A percentile compares a stretch with the other conserved stretches of the same genome.
Conservation (phyloP, 2,329 filamentous ascomycete genomes). For the Dothistroma septosporum region DNA sequence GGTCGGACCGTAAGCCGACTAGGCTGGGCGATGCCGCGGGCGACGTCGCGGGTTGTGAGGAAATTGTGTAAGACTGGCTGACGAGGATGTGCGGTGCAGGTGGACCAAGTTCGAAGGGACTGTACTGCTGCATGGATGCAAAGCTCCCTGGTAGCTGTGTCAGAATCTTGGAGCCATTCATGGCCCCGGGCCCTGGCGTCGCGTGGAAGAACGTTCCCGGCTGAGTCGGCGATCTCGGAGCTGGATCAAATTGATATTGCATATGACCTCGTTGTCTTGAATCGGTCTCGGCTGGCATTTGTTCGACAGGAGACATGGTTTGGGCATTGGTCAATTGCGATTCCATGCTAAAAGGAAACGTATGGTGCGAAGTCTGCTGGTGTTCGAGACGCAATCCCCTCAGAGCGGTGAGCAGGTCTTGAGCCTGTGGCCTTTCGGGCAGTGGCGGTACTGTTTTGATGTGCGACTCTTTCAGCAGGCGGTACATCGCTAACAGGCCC, state of each 20-base stretch:
- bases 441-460: slow-evolving; percentile 19
- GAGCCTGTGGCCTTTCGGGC: slow-evolving; percentile 19
- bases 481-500: slow-evolving; percentile 19
- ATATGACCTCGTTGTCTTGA: slow-evolving; percentile 3
- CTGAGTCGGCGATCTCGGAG: slow-evolving; percentile 3
- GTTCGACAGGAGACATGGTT: slow-evolving; percentile 6
- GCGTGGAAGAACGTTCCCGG: background rate
- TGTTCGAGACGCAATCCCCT: slow-evolving; percentile 13
- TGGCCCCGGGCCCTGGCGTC: background rate
- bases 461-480: slow-evolving; percentile 20
- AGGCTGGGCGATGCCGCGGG: background rate
- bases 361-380: background rate
- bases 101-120: background rate
- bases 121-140: background rate
- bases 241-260: slow-evolving; percentile 2
- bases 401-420: slow-evolving; percentile 17
- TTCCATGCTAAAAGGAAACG: background rate
- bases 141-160: slow-evolving; percentile 7
- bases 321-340: background rate
- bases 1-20: background rate
- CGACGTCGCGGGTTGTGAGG: slow-evolving; percentile 2
- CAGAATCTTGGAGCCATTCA: slow-evolving; percentile 1
- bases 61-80: background rate
- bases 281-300: background rate
- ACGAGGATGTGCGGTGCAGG: background rate